Conservation (phyloP, 176 grass and related monocot genomes). For the Alopecurus myosuroides region DNA sequence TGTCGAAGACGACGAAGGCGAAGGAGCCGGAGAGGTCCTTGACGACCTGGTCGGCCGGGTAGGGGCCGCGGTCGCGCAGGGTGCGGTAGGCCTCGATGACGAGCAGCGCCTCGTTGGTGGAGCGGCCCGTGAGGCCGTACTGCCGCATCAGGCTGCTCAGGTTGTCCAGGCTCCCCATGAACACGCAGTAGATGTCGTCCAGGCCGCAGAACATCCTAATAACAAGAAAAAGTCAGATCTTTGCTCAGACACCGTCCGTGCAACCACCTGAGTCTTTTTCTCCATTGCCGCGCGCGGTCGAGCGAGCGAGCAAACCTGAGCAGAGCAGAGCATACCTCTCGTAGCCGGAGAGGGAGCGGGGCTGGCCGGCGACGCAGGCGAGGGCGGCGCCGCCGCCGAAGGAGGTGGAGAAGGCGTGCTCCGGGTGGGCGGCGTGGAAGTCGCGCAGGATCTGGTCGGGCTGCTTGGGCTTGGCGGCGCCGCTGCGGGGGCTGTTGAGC, state of each 20-base stretch:
- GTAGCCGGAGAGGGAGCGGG: background rate
- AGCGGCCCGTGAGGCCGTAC: constrained; percentile 65
- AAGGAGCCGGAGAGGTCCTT: constrained; percentile 85
- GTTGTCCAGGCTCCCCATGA: constrained; percentile 62
- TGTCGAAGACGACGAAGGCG: constrained; percentile 90
- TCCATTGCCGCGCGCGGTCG: background rate
- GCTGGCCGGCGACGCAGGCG: constrained; percentile 48
- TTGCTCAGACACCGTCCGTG: background rate
- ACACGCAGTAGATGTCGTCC: constrained; percentile 84
- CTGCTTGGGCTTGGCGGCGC: constrained; percentile 42
- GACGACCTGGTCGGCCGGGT: constrained; percentile 93
- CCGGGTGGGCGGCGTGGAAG: constrained; percentile 52
- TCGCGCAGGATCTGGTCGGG: constrained; percentile 74
- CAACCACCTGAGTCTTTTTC: background rate
- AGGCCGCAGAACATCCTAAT: constrained; percentile 76
- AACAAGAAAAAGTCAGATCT: background rate
- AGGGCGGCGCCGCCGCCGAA: constrained; percentile 80
- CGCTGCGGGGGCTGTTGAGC: constrained; percentile 57
- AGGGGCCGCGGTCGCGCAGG: constrained; percentile 85
- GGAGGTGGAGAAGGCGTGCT: constrained; percentile 53
- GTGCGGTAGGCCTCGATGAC: constrained; percentile 93
- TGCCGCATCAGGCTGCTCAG: constrained; percentile 75
- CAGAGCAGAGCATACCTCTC: constrained; percentile 10
- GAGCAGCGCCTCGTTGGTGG: constrained; percentile 68
- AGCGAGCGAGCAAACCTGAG: background rate